Percentiles rank a stretch among this genome's conserved stretches.
phyloP scores from a whole-genome alignment of 352 stramenopile genomes.

The Phytophthora palmivora region DNA sequence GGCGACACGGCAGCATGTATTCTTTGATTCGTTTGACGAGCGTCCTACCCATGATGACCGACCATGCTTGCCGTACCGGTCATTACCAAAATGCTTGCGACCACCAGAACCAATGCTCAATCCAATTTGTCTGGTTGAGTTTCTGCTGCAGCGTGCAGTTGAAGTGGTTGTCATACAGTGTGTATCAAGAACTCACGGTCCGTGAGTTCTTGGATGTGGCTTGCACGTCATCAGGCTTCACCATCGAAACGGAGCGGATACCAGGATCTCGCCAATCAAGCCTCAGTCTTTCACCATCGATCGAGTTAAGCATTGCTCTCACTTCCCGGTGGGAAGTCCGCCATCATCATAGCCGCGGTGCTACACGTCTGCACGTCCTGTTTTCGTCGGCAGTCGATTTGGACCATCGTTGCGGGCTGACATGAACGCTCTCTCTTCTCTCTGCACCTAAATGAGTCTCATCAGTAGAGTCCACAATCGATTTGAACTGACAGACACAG shows the following conservation, averaged over 20 bases:
- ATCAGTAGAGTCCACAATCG: conserved; percentile 2
- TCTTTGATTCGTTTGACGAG: neutral
- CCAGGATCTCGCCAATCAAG: conserved; percentile 13
- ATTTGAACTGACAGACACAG: conserved; percentile 1
- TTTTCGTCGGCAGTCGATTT: conserved; percentile 12
- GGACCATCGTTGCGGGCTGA: neutral
- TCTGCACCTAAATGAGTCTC: neutral
- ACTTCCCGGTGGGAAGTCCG: conserved; percentile 12
- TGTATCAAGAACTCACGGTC: too few relatives aligned
- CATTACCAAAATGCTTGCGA: neutral
- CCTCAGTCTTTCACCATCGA: conserved; percentile 17
- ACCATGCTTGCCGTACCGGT: too few relatives aligned
- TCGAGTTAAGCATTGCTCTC: neutral
- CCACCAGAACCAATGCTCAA: neutral
- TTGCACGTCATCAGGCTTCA: conserved; percentile 5
- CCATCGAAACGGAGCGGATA: conserved; percentile 7
- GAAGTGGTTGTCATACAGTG: conserved; percentile 9
- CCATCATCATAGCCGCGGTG: conserved; percentile 25
- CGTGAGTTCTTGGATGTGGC: conserved; percentile 5
- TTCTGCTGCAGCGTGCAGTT: neutral
- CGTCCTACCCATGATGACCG: neutral
- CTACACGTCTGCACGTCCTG: conserved; percentile 11
- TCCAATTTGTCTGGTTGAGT: neutral
- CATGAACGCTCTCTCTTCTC: conserved; percentile 1
- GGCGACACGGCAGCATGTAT: too few relatives aligned